Evolutionary conservation across 169 alveolate species (phyloP).

Genomic region (Plasmodium vivax): DNA sequence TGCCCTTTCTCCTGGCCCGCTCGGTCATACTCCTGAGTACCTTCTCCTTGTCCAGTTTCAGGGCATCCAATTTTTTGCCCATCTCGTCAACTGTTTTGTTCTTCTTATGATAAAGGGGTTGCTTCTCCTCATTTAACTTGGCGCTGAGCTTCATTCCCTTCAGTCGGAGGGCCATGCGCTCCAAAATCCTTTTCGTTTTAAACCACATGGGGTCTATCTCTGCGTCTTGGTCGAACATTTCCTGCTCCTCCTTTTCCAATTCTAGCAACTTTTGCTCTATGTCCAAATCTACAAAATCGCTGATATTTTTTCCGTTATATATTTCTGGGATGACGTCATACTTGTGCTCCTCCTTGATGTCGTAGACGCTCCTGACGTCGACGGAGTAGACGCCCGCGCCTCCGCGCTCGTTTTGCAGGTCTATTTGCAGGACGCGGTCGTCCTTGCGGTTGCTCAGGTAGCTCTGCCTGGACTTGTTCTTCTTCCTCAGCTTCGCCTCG

Average conservation of each 20-base stretch:
- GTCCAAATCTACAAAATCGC: conserved; percentile 97
- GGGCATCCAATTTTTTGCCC: conserved; percentile 38
- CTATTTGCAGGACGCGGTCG: conserved; percentile 83
- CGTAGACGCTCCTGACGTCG: conserved; percentile 88
- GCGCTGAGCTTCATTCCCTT: conserved; percentile 39
- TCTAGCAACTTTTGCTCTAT: conserved; percentile 94
- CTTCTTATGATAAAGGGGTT: conserved; percentile 49
- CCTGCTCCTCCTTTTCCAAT: conserved; percentile 97
- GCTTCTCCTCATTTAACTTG: conserved; percentile 33
- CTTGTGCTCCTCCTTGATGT: conserved; percentile 89
- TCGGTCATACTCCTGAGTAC: conserved; percentile 48
- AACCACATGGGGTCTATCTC: conserved; percentile 79
- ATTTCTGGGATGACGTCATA: conserved; percentile 98
- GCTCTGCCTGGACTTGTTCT: conserved; percentile 48
- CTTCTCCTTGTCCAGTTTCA: conserved; percentile 20
- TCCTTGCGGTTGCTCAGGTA: conserved; percentile 65
- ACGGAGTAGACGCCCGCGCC: conserved; percentile 99
- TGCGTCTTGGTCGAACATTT: conserved; percentile 86
- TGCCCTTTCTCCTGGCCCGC: conserved; percentile 2
- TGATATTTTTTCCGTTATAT: conserved; percentile 97
- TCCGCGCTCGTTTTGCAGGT: conserved; percentile 93
- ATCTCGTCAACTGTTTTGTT: conserved; percentile 64
- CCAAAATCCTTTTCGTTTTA: conserved; percentile 55
- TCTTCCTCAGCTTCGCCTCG: conserved; percentile 78
- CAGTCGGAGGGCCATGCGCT: conserved; percentile 47